Percentiles rank a stretch among this genome's conserved stretches.
Evolutionary conservation across 495 filamentous ascomycete genomes (phyloP).

Genomic region (Annulohypoxylon stygium): DNA sequence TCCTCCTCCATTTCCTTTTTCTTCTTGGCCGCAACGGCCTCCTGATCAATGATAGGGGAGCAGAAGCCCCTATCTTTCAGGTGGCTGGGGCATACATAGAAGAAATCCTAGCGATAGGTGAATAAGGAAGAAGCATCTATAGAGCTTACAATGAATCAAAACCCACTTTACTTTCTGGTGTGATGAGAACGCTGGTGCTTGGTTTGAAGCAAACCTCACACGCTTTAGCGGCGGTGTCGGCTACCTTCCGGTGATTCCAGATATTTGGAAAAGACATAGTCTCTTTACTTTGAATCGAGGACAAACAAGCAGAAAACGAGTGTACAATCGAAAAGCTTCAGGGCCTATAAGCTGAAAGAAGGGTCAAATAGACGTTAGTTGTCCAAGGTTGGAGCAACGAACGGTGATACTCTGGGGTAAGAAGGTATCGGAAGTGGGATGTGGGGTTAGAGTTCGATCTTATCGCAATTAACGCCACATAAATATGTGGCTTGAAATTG

Average conservation of each 20-base stretch:
- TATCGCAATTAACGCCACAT: constrained; percentile 7
- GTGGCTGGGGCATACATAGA: constrained; percentile 89
- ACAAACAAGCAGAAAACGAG: neutral
- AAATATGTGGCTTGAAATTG: constrained; percentile 8
- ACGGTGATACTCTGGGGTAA: neutral
- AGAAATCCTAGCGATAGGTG: constrained; percentile 78
- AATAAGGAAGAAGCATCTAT: constrained; percentile 40
- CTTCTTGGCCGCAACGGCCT: constrained; percentile 76
- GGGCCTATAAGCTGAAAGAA: neutral
- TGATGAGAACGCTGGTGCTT: constrained; percentile 87
- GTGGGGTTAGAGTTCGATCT: constrained; percentile 9
- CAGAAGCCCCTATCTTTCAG: constrained; percentile 87
- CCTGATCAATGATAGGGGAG: constrained; percentile 81
- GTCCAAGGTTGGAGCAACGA: constrained; percentile 12
- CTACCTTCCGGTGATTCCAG: constrained; percentile 89
- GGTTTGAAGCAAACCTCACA: constrained; percentile 95
- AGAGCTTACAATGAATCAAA: neutral
- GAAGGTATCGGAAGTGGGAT: constrained; percentile 5
- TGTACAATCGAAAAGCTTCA: neutral
- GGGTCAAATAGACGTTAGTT: constrained; percentile 2
- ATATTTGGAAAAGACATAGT: constrained; percentile 76
- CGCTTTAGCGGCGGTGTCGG: constrained; percentile 81
- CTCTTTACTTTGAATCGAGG: neutral
- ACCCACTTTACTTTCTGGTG: constrained; percentile 86
- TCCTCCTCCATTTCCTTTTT: constrained; percentile 79